Percentiles rank a stretch among this genome's conserved stretches.
phyloP scores from a whole-genome alignment of 495 filamentous ascomycete genomes.

The Chaetomium cochliodes region DNA sequence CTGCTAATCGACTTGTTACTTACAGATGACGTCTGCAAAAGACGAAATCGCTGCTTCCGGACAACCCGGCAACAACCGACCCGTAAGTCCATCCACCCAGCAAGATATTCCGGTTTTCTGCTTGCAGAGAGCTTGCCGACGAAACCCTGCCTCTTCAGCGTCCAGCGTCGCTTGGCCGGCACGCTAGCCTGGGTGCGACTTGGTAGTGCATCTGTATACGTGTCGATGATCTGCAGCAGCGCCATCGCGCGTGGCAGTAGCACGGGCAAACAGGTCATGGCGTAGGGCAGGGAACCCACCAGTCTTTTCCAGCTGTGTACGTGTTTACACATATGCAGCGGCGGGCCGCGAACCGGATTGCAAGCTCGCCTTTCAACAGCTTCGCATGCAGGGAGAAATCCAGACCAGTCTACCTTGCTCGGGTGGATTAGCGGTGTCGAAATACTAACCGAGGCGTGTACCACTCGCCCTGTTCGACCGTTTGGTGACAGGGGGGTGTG shows the following conservation, averaged over 20 bases:
- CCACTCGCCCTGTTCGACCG: neutral
- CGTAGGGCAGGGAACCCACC: conserved; percentile 8
- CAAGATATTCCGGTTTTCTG: too few relatives aligned
- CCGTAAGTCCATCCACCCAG: too few relatives aligned
- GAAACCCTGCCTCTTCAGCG: too few relatives aligned
- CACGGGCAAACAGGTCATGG: neutral
- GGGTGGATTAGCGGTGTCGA: conserved; percentile 19
- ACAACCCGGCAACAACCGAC: too few relatives aligned
- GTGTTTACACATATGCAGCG: neutral
- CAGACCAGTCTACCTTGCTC: conserved; percentile 3
- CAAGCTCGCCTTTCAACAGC: conserved; percentile 14
- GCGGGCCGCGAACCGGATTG: conserved; percentile 12
- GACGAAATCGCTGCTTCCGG: too few relatives aligned
- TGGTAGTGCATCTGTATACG: neutral
- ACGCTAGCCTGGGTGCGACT: too few relatives aligned
- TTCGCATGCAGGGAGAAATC: conserved; percentile 15
- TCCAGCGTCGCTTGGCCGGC: too few relatives aligned
- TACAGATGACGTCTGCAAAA: too few relatives aligned
- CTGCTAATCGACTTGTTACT: too few relatives aligned
- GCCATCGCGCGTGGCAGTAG: neutral
- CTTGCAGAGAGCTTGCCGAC: too few relatives aligned
- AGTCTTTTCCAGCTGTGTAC: neutral
- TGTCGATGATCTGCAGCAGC: neutral
- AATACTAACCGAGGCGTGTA: conserved; percentile 2
- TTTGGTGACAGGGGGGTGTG: neutral